Conservation (phyloP, 106 monocot genomes). For the Xerophyta viscosa region DNA sequence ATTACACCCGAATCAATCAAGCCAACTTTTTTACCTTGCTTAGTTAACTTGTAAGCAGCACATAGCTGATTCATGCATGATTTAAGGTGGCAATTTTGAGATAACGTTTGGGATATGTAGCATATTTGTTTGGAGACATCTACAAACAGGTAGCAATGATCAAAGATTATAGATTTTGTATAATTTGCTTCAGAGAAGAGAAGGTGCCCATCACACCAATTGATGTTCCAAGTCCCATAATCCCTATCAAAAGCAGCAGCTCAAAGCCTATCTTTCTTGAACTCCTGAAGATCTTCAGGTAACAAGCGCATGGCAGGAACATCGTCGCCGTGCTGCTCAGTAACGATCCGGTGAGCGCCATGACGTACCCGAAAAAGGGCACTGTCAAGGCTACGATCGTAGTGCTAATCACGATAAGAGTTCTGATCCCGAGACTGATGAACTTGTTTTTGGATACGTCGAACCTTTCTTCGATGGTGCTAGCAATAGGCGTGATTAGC, state of each 20-base stretch:
- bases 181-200: constrained; percentile 47
- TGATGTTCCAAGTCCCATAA: constrained; percentile 31
- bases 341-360: constrained; percentile 71
- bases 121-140: too few relatives aligned
- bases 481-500: constrained; percentile 38
- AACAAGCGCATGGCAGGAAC: constrained; percentile 71
- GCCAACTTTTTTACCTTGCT: too few relatives aligned
- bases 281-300: constrained; percentile 60
- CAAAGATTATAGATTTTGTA: constrained; percentile 29
- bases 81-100: too few relatives aligned
- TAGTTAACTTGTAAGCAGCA: too few relatives aligned
- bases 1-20: too few relatives aligned
- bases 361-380: constrained; percentile 65
- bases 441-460: constrained; percentile 18
- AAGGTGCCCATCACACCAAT: constrained; percentile 55
- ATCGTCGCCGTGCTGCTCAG: constrained; percentile 63
- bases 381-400: constrained; percentile 36
- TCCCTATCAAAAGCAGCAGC: constrained; percentile 16
- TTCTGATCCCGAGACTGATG: constrained; percentile 23
- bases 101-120: too few relatives aligned
- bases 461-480: constrained; percentile 42
- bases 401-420: constrained; percentile 61
- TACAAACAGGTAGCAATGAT: not conserved
- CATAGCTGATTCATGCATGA: too few relatives aligned
- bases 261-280: constrained; percentile 20